Conservation (phyloP, 2,329 filamentous ascomycete genomes). For the Penicillium verrucosum region DNA sequence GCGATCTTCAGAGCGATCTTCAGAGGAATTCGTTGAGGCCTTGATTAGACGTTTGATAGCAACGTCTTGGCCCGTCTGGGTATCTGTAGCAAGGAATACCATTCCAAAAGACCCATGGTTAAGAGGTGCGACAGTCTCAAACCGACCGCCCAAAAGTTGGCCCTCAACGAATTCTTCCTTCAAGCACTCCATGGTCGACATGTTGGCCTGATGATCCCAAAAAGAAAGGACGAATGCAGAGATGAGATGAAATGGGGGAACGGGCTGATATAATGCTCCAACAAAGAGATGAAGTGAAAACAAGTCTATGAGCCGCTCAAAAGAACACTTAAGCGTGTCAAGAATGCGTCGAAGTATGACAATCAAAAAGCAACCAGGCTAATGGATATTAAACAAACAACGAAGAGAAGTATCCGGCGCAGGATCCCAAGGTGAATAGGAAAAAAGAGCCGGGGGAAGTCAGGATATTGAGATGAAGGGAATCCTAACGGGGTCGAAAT, state of each 20-base stretch:
- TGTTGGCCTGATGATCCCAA: conserved; percentile 17
- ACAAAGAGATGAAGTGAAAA: conserved; percentile 13
- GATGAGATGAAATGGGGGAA: conserved; percentile 6
- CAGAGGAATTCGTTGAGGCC: conserved; percentile 61
- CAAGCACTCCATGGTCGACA: conserved; percentile 33
- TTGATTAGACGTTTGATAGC: conserved; percentile 97
- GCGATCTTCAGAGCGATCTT: conserved; percentile 67
- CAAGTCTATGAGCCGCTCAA: conserved; percentile 26
- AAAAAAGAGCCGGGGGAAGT: conserved; percentile 10
- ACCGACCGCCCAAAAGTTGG: conserved; percentile 62
- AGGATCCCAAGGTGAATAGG: conserved; percentile 21
- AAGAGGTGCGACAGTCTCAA: conserved; percentile 85
- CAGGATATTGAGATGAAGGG: conserved; percentile 4
- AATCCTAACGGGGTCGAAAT: conserved; percentile 4
- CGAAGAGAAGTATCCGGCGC: conserved; percentile 25
- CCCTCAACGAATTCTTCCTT: conserved; percentile 37
- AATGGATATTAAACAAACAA: conserved; percentile 26
- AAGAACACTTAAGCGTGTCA: conserved; percentile 18
- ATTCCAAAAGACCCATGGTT: conserved; percentile 99
- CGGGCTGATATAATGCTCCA: conserved; percentile 13
- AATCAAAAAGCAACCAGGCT: conserved; percentile 31
- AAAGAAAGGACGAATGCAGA: conserved; percentile 11
- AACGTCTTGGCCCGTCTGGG: conserved; percentile 71
- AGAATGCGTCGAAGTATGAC: conserved; percentile 10
- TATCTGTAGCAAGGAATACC: conserved; percentile 90